Evolutionary conservation across 2,329 filamentous ascomycete species (phyloP), one percentile per base, ranked within the genome.

Genomic region (Nigrograna mackinnonii): DNA sequence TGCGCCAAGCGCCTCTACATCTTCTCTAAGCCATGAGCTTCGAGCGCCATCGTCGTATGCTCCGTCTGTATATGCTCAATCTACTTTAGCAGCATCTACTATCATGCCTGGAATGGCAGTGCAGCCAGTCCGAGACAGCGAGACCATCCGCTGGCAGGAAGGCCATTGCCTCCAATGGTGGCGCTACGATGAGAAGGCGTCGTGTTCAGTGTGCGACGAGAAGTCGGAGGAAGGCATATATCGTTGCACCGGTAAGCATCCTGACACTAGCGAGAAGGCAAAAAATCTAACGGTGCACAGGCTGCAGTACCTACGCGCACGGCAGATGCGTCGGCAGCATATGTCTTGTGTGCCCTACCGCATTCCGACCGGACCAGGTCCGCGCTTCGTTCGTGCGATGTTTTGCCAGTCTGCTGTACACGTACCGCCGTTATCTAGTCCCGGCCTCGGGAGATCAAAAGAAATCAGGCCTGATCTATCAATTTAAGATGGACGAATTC

Each of bases 81-180:
- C 88, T n/a, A 94, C 89, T 1, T 72, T 94, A 34, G 89, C 89
- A 2, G 89, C 89, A 6, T 91, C 87, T 5, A 94, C 89, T 2
- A 84, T 94, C 55, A 91, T 94, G 88, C 89, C 89, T 24, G 87
- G 85, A 56, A 86, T 91, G 79, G 79, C 89, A 46, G 80, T 91
- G 48, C 87, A 91, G 58, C 86, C 86, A 1, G 88, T 92, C 6
- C 77, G 77, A 35, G 89, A 92, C 59, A 90, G 87, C 0, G 86
- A 91, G 35, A 89, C 84, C 1, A 89, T 80, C 0, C 83, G 89
- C 35, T 94, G 89, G 89, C 86, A 90, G 1, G 89, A 94, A 66
- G 89, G 89, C 0, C 89, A 94, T 70, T 91, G 87, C 67, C 81
- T 94, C 70, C 80, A 84, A 46, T 87, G 82, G 76, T 75, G 77